Base-by-base conservation (phyloP, 2,329 filamentous ascomycete species). In the Lecanosticta acicola region DNA sequence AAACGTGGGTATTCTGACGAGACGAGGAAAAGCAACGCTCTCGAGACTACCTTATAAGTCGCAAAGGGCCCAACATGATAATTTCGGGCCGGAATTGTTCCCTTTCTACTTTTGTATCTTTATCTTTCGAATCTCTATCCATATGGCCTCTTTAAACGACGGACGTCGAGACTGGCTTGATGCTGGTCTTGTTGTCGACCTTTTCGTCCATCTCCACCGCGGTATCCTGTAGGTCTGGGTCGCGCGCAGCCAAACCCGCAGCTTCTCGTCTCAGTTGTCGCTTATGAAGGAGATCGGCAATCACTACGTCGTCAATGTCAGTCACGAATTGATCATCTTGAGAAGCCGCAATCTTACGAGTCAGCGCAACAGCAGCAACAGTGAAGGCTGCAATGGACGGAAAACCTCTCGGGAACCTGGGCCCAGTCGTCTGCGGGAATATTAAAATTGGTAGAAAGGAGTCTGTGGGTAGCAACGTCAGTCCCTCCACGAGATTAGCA, bases 381-480 rank as follows among this genome's bases (percentile, higher is more conserved):
- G 39, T 43, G 26, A 48, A 48, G 1, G 21, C 33, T 13, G 43
- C 32, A 19, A 48, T 43, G 13, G 45, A 48, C 3, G 46, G 46
- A 29, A 48, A 48, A 5, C 46, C 46, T 20, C 32, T 16, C 9
- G 40, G 46, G 9, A 48, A 48, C 13, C 14, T 44, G 2, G 46
- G 41, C 11, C 32, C 46, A 7, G 41, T 48, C 1, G 46, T 48
- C 20, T 48, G 46, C 9, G 41, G 46, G 18, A 48, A 48, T 35
- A 48, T 44, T 36, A 48, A 32, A 18, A 48, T 48, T 3, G 46
- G 46, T 1, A 48, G 37, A 17, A 43, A 48, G 0, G 46, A 43
- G 14, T 43, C 46, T 48, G 18, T n/a, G n/a, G n/a, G n/a, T n/a
- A n/a, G n/a, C n/a, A n/a, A n/a, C n/a, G n/a, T n/a, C n/a, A n/a